Percentiles rank a stretch among this genome's conserved stretches.
These are phyloP conservation scores for Paramecium caudatum DNA, from an alignment of 73 alveolate species.

Conservation along the genomic window DNA sequence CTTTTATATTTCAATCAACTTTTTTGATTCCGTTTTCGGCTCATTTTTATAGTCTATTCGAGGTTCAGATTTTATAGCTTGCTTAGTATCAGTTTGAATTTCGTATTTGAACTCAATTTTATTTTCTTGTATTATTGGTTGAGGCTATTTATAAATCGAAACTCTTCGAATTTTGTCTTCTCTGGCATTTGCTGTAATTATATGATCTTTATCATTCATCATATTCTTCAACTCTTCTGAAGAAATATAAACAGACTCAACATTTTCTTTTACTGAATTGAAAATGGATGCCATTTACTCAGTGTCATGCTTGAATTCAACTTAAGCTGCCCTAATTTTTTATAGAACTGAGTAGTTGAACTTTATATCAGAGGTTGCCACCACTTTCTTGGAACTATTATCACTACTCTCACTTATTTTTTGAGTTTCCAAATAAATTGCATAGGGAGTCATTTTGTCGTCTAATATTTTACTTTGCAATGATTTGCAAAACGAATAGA, in stretches of 20 bases:
- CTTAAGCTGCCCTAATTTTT: neutral
- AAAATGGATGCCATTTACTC: neutral
- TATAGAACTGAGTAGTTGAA: neutral
- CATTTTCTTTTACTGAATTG: conserved; percentile 59
- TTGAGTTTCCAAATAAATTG: conserved; percentile 6
- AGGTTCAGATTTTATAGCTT: neutral
- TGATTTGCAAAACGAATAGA: neutral
- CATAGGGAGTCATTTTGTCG: neutral
- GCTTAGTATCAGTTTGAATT: neutral
- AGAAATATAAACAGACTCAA: conserved; percentile 5
- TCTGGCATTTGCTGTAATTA: neutral
- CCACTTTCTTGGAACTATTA: neutral
- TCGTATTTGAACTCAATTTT: neutral
- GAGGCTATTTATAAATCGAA: neutral
- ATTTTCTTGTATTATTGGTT: neutral
- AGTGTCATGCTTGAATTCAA: conserved; percentile 2
- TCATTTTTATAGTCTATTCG: neutral
- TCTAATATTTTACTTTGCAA: neutral
- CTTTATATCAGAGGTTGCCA: neutral
- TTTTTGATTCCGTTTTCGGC: neutral
- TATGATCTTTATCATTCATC: neutral
- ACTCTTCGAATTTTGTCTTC: conserved; percentile 19
- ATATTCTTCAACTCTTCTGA: neutral
- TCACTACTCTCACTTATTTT: conserved; percentile 10
- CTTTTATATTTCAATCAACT: neutral